Evolutionary conservation across 2,329 filamentous ascomycete species (phyloP).

Genomic region (Fusarium sp.): DNA sequence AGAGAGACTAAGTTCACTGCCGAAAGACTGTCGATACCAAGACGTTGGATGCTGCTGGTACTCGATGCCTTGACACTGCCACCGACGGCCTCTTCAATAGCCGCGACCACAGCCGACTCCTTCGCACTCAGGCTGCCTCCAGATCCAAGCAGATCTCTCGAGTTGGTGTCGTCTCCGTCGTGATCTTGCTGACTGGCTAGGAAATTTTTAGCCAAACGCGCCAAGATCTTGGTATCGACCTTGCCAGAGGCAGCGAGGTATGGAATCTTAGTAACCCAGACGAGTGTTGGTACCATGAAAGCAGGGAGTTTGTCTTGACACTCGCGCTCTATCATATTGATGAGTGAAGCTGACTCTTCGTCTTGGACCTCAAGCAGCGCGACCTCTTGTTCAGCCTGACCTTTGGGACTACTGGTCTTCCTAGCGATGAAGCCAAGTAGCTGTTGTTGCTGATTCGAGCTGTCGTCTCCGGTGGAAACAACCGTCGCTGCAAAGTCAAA

Average conservation of each 20-base stretch:
- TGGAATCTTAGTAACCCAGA: constrained; percentile 14
- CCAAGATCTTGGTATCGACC: constrained; percentile 12
- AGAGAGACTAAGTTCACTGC: constrained; percentile 16
- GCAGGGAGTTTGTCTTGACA: constrained; percentile 7
- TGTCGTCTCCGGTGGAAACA: neutral
- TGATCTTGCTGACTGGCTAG: neutral
- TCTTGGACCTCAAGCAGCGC: neutral
- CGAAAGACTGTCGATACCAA: constrained; percentile 18
- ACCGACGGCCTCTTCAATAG: neutral
- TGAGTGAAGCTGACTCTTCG: neutral
- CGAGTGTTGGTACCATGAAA: constrained; percentile 16
- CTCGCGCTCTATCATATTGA: neutral
- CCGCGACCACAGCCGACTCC: neutral
- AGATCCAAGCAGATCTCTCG: neutral
- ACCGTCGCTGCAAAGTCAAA: constrained; percentile 21
- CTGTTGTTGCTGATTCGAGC: neutral
- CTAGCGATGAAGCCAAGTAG: neutral
- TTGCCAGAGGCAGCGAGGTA: constrained; percentile 22
- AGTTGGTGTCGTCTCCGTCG: rapidly evolving
- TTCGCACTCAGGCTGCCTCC: rapidly evolving
- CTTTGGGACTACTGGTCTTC: neutral
- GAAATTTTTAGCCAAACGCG: constrained; percentile 1
- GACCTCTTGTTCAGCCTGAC: neutral
- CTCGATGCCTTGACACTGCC: neutral
- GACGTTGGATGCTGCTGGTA: neutral